A percentile compares a stretch with the other conserved stretches of the same genome.
These are phyloP conservation scores for Graphilbum sp. DNA, from an alignment of 2,329 filamentous ascomycete genomes.

Conservation along the genomic window DNA sequence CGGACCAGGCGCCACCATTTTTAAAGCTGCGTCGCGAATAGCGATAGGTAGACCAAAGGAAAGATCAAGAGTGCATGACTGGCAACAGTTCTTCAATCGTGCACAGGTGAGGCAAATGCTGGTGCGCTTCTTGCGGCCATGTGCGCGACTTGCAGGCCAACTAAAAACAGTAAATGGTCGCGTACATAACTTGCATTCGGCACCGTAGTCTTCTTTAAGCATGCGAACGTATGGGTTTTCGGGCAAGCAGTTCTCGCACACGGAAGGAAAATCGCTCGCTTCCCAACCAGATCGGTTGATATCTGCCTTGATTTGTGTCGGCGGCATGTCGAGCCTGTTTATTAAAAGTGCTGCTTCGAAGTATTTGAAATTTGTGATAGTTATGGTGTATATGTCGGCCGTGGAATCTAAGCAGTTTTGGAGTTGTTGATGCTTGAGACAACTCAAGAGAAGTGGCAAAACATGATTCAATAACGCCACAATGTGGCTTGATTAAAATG, in stretches of 20 bases:
- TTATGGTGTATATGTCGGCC: too few species aligned
- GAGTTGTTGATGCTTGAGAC: not conserved
- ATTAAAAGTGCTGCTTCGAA: not conserved
- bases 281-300: conserved; percentile 94
- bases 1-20: conserved; percentile 92
- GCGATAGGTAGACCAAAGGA: conserved; percentile 91
- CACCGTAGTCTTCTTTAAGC: conserved; percentile 92
- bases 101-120: conserved; percentile 95
- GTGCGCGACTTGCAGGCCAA: conserved; percentile 84
- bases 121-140: conserved; percentile 76
- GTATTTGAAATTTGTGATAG: not conserved
- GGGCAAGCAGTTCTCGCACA: conserved; percentile 84
- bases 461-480: too few species aligned
- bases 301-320: conserved; percentile 80
- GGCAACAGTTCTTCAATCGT: conserved; percentile 94
- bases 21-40: conserved; percentile 86
- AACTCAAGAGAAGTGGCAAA: not conserved
- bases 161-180: conserved; percentile 90
- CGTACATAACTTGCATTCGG: conserved; percentile 77
- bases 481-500: too few species aligned
- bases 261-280: conserved; percentile 75
- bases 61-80: conserved; percentile 96
- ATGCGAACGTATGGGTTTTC: conserved; percentile 98
- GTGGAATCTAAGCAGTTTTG: too few species aligned
- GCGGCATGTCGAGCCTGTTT: conserved; percentile 40